Evolutionary conservation across 2,329 filamentous ascomycete species (phyloP), one percentile per base, ranked within the genome.

Genomic region (Ceratocystis cubensis): DNA sequence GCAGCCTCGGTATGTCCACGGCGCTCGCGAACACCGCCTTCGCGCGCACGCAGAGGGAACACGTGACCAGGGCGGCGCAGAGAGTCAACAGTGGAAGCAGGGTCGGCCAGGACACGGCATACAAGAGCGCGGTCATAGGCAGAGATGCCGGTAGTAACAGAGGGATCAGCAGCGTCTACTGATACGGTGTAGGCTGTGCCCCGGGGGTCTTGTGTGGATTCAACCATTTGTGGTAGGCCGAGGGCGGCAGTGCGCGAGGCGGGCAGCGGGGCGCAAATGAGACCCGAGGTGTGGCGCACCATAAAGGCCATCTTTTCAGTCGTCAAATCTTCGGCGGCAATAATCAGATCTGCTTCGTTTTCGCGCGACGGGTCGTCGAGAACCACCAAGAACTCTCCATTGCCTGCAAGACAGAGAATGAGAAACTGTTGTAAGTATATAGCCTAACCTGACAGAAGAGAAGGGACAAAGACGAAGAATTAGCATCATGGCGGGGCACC

Each of bases 331-430:
- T 91, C 80, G 69, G 91, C 93, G 71, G 94, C 90, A 74, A 97
- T 95, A 76, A 97, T 96, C 62, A 99, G 84, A 78, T 99, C 94
- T 76, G 92, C 94, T 82, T 99, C 94, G 76, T 99, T 99, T 77
- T 99, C 94, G 76, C 94, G 92, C 69, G 87, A 84, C 70, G 91
- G 86, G 71, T 90, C 89, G 80, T 99, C 94, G 73, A 99, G 89
- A 46, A 96, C 93, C 69, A 99, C 86, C 75, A 99, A 88, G 82
- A 97, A 97, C 74, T 97, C 87, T 76, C 91, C 91, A 76, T 86
- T 84, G 73, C 81, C 87, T 89, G 70, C 5, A 64, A 28, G 63
- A 50, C 67, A 33, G n/a, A 30, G 25, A 22, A 56, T 61, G 68
- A 70, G 67, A 70, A 61, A 44, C 48, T 45, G 33, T 56, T 45